Conservation (phyloP, 2,329 filamentous ascomycete genomes). For the Fusarium sp. region DNA sequence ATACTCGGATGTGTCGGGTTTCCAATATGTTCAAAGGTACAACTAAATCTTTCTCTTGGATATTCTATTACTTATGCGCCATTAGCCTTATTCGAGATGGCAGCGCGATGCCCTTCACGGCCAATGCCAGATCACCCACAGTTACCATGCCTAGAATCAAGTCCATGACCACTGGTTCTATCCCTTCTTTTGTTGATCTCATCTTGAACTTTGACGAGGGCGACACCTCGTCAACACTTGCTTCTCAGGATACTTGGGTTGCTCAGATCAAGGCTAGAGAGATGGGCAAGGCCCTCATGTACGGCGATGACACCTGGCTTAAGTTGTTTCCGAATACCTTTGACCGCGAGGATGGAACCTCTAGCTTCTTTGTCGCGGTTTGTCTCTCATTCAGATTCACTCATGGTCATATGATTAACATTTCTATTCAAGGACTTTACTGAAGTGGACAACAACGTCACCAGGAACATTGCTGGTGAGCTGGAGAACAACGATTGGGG, state of each 20-base stretch:
- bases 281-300: slow-evolving; percentile 84
- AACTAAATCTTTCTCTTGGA: slow-evolving; percentile 16
- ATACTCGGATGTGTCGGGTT: slow-evolving; percentile 79
- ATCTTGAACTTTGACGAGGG: slow-evolving; percentile 96
- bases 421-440: slow-evolving; percentile 77
- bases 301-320: slow-evolving; percentile 97
- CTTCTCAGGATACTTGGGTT: slow-evolving; percentile 93
- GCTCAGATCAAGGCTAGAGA: slow-evolving; percentile 83
- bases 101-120: slow-evolving; percentile 88
- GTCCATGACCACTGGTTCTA: slow-evolving; percentile 94
- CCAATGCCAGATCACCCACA: slow-evolving; percentile 93
- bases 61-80: slow-evolving; percentile 13
- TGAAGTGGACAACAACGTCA: slow-evolving; percentile 97
- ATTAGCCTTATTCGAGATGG: slow-evolving; percentile 81
- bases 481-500: slow-evolving; percentile 84
- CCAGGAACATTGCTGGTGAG: slow-evolving; percentile 82
- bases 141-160: slow-evolving; percentile 99
- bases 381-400: slow-evolving; percentile 50
- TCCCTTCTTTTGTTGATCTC: slow-evolving; percentile 96
- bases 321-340: slow-evolving; percentile 94
- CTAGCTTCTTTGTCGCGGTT: slow-evolving; percentile 97
- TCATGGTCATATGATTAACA: neutral
- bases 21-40: slow-evolving; percentile 87
- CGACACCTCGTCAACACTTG: slow-evolving; percentile 86
- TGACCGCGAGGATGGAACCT: slow-evolving; percentile 86